A percentile compares a stretch with the other conserved stretches of the same genome.
Conservation (phyloP, 225 moss, liverwort and hornwort species). For the Marchantia polymorpha region DNA sequence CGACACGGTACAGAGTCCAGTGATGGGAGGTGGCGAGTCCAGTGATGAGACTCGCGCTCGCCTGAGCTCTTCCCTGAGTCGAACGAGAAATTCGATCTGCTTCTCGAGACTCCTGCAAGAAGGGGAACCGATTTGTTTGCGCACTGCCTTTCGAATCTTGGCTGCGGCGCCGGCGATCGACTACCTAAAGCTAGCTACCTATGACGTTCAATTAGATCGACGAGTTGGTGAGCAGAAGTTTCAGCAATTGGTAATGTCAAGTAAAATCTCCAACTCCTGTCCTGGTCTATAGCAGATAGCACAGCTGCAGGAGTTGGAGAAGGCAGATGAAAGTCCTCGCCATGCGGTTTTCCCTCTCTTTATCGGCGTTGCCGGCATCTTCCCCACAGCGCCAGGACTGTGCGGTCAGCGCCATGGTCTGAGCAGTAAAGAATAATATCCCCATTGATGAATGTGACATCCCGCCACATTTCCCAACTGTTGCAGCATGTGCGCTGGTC, state of each 20-base stretch:
- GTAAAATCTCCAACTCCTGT: conserved; percentile 13
- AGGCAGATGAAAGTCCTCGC: not conserved
- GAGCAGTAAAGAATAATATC: not conserved
- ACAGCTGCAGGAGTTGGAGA: conserved; percentile 12
- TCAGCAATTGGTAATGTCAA: not conserved
- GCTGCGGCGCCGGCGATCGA: not conserved
- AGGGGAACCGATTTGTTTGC: not conserved
- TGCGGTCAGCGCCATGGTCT: not conserved
- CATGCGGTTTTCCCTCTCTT: not conserved
- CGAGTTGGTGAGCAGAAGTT: not conserved
- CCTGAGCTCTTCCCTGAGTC: too few species aligned
- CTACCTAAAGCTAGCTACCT: not conserved
- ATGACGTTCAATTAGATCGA: conserved; percentile 8
- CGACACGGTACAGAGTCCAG: not conserved
- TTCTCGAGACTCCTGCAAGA: not conserved
- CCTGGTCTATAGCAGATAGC: conserved; percentile 1
- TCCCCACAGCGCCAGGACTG: not conserved
- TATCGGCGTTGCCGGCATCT: not conserved
- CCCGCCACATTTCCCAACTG: not conserved
- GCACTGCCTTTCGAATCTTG: not conserved
- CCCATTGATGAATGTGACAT: not conserved
- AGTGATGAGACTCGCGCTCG: not conserved
- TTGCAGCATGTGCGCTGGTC: conserved; percentile 7
- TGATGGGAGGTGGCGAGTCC: not conserved
- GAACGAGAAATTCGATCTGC: not conserved